Evolutionary conservation across 2,329 filamentous ascomycete genomes (phyloP).

Genomic region (Podosphaera leucotricha): DNA sequence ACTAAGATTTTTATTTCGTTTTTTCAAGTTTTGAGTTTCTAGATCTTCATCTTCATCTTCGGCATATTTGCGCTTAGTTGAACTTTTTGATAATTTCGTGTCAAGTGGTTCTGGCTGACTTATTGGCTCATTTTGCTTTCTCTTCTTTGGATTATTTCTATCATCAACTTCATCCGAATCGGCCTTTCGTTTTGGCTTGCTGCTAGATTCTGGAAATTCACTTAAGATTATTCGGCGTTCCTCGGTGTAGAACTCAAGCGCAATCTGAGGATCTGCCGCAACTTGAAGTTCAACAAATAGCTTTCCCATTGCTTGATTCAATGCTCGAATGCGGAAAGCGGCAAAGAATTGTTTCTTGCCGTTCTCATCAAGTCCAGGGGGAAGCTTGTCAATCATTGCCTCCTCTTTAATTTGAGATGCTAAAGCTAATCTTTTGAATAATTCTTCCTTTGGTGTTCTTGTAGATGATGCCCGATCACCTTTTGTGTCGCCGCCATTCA

Average conservation of each 20-base stretch:
- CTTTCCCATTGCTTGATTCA: slow-evolving; percentile 12
- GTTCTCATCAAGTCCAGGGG: slow-evolving; percentile 7
- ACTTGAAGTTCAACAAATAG: slow-evolving; percentile 6
- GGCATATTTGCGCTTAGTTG: neutral
- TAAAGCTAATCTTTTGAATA: neutral
- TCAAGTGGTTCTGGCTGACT: neutral
- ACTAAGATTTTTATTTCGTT: neutral
- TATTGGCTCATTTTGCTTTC: slow-evolving; percentile 6
- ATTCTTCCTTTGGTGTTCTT: neutral
- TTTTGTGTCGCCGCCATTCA: neutral
- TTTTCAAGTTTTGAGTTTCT: neutral
- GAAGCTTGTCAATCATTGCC: slow-evolving; percentile 6
- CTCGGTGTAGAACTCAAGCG: slow-evolving; percentile 4
- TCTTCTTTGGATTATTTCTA: slow-evolving; percentile 8
- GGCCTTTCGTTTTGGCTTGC: slow-evolving; percentile 7
- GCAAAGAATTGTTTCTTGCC: slow-evolving; percentile 9
- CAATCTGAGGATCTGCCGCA: slow-evolving; percentile 2
- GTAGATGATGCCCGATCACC: neutral
- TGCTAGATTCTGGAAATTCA: neutral
- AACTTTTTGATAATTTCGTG: neutral
- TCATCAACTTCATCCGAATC: slow-evolving; percentile 4
- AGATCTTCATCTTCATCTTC: slow-evolving; percentile 15
- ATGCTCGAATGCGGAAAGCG: slow-evolving; percentile 11
- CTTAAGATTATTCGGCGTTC: slow-evolving; percentile 5
- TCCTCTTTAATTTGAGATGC: slow-evolving; percentile 5